These are phyloP conservation scores for Prunus salicina DNA, from an alignment of 306 rosid species.

Conservation along the genomic window DNA sequence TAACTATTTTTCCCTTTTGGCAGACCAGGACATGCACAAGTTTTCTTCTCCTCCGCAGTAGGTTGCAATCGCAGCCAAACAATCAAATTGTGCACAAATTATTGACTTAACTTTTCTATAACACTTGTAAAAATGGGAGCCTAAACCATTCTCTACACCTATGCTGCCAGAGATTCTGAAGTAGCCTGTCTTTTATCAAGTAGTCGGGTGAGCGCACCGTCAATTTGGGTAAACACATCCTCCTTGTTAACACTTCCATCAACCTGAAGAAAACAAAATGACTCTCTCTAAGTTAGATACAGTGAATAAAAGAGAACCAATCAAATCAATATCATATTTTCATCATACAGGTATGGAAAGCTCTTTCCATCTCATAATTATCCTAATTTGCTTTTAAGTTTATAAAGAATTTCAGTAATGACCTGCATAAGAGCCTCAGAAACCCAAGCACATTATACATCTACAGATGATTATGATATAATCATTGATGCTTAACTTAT, in stretches of 20 bases:
- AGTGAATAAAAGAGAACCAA: not conserved
- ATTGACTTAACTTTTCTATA: not conserved
- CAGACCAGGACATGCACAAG: not conserved
- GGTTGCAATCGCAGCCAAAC: not conserved
- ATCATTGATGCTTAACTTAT: not conserved
- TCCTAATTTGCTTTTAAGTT: not conserved
- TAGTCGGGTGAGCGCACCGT: conserved; percentile 46
- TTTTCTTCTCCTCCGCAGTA: not conserved
- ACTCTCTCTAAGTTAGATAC: not conserved
- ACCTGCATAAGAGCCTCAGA: not conserved
- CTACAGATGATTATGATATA: not conserved
- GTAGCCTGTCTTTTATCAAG: conserved; percentile 48
- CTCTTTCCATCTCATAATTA: not conserved
- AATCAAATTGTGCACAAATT: conserved; percentile 2
- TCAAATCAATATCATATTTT: not conserved
- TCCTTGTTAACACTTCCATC: conserved; percentile 49
- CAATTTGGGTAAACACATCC: conserved; percentile 72
- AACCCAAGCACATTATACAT: not conserved
- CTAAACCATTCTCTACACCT: conserved; percentile 20
- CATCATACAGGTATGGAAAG: not conserved
- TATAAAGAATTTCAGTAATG: not conserved
- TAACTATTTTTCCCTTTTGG: not conserved
- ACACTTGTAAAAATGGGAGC: conserved; percentile 2
- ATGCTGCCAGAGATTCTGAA: conserved; percentile 51
- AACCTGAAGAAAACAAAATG: conserved; percentile 21